These are phyloP conservation scores for Hyphopichia buzzinii DNA, from an alignment of 1,139 yeast genomes.

Conservation along the genomic window DNA sequence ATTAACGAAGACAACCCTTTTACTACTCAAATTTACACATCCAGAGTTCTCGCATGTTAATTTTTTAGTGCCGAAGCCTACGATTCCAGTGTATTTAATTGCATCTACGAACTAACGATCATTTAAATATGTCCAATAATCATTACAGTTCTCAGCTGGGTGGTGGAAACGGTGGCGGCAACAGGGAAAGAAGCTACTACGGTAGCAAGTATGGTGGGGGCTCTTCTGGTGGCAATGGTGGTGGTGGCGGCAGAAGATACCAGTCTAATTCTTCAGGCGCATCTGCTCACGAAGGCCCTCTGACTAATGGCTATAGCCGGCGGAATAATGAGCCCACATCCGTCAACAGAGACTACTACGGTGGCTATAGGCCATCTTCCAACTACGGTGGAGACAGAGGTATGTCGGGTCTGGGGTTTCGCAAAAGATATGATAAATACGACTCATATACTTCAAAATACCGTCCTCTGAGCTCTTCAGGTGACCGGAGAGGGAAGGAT, in stretches of 20 bases:
- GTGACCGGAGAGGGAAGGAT: not conserved
- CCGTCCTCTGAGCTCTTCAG: not conserved
- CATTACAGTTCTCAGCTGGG: constrained; percentile 5
- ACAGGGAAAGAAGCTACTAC: constrained; percentile 1
- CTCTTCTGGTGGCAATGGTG: constrained; percentile 2
- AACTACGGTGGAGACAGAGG: not conserved
- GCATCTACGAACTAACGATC: too few species aligned
- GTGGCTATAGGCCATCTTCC: constrained; percentile 11
- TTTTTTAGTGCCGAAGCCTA: too few species aligned
- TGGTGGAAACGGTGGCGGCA: constrained; percentile 3
- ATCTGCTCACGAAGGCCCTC: constrained; percentile 1
- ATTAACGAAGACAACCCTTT: not conserved
- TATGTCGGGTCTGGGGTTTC: not conserved
- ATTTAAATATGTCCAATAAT: constrained; percentile 6
- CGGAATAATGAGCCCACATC: constrained; percentile 4
- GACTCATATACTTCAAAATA: constrained; percentile 12
- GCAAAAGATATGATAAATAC: constrained; percentile 10
- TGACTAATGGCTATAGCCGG: constrained; percentile 5
- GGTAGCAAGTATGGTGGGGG: not conserved
- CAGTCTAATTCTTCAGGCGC: constrained; percentile 4
- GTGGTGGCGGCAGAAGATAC: constrained; percentile 4
- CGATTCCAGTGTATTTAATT: too few species aligned
- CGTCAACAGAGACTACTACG: constrained; percentile 12
- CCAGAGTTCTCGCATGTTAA: too few species aligned
- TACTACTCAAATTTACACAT: not conserved